Conservation (phyloP, 176 grass and related monocot species). For the Avena eriantha region DNA sequence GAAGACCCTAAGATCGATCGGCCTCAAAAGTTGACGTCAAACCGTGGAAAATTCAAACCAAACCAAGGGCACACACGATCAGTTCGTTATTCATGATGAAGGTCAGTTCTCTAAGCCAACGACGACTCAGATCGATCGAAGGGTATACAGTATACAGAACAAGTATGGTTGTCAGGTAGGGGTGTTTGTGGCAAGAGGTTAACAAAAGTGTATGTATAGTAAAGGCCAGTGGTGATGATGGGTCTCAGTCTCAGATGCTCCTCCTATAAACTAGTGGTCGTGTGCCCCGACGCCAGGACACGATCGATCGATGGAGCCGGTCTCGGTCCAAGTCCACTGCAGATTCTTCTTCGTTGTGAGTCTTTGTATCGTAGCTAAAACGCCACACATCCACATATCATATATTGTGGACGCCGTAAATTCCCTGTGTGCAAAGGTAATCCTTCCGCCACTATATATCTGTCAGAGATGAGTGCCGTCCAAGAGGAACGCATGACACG, state of each 20-base stretch:
- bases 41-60: neutral
- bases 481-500: neutral
- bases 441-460: neutral
- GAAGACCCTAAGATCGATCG: neutral
- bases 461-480: neutral
- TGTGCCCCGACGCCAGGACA: constrained; percentile 7
- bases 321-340: constrained; percentile 32
- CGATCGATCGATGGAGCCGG: neutral
- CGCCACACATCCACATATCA: neutral
- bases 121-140: too few species aligned
- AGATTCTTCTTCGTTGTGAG: neutral
- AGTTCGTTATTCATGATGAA: neutral
- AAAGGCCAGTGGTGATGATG: neutral
- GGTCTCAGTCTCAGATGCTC: neutral
- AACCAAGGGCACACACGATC: neutral
- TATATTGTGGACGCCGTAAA: neutral
- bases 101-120: too few species aligned
- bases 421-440: neutral
- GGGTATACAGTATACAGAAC: too few species aligned
- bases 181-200: neutral
- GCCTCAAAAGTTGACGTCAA: neutral
- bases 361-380: neutral
- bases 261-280: neutral
- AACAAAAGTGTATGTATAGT: too few species aligned
- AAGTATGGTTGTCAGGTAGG: too few species aligned